Evolutionary conservation across 805 yeast species (phyloP), one percentile per base, ranked within the genome.

Genomic region (Kodamaea sagamina): DNA sequence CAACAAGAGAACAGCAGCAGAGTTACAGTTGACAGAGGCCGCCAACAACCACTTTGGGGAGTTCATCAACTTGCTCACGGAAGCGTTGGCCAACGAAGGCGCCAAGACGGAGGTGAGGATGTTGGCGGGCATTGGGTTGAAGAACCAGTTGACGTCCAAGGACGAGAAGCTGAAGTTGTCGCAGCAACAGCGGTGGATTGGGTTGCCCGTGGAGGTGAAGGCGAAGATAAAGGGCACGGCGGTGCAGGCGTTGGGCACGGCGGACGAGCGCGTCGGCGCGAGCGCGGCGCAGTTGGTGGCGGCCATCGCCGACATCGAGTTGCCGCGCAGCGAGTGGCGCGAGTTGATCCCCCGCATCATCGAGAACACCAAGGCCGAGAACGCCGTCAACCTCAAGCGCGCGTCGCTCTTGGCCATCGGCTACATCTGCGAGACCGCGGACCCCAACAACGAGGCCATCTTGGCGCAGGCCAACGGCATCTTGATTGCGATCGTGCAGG

Each of bases 261-360:
- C 69, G n/a, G 79, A 81, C 54, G 86, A 79, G 50, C 78, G 88
- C 57, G 96, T 92, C 43, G 93, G 95, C 24, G 81, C 82, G 45
- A 77, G 96, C 21, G 84, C 92, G 18, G 96, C 99, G 17, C 97
- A 92, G 71, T 74, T 92, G 51, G 92, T 93, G 40, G 96, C 98
- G 25, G 95, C 97, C 8, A 87, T 93, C 55, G 99, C 97, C n/a
- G 92, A 84, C 50, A 87, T 92, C 44, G 99, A 93, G 63, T 74
- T 93, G 50, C 97, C 97, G 36, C 71, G 84, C 49, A 75, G 76
- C 50, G 88, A 85, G 59, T 93, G 99, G 99, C 82, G 84, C 19
- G 92, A 86, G 47, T 75, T 93, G 57, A 87, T 92, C 69, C 79
- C 82, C 42, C 78, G 79, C 32, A 84, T 93, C 58, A 92, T 93